These are phyloP conservation scores for Cladosporium sphaerospermum DNA, from an alignment of 2,329 filamentous ascomycete species.

Conservation along the genomic window DNA sequence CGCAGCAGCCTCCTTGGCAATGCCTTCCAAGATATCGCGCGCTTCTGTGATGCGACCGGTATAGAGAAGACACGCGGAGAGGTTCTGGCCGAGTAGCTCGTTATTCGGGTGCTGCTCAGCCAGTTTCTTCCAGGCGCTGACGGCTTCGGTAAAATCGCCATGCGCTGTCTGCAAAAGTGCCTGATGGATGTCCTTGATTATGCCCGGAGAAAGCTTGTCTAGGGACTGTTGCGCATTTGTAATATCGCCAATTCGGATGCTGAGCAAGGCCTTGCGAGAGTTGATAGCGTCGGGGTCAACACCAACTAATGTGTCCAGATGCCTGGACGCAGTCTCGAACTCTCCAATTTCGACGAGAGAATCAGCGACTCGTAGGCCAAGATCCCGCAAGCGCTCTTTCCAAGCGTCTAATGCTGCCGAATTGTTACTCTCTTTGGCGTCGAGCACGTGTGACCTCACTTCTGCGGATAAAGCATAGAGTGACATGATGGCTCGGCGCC, in stretches of 20 bases:
- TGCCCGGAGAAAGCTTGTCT: conserved; percentile 16
- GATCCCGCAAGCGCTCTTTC: conserved; percentile 64
- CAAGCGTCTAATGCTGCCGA: conserved; percentile 59
- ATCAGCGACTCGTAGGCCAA: conserved; percentile 60
- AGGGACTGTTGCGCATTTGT: conserved; percentile 31
- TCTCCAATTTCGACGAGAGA: conserved; percentile 84
- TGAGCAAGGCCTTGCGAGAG: conserved; percentile 56
- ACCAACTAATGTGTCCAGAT: conserved; percentile 56
- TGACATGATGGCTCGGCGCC: conserved; percentile 77
- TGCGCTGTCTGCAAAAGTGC: conserved; percentile 75
- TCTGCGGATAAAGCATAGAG: conserved; percentile 70
- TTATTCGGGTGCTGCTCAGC: conserved; percentile 45
- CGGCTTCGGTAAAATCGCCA: conserved; percentile 61
- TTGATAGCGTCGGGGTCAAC: conserved; percentile 36
- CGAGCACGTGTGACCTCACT: conserved; percentile 21
- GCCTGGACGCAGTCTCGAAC: conserved; percentile 67
- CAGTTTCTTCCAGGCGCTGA: conserved; percentile 53
- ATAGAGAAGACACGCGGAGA: conserved; percentile 79
- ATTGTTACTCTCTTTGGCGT: conserved; percentile 42
- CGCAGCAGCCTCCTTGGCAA: conserved; percentile 53
- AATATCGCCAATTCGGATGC: conserved; percentile 72
- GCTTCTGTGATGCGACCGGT: conserved; percentile 70
- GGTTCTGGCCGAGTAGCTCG: conserved; percentile 72
- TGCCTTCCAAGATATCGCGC: conserved; percentile 57
- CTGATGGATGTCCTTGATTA: conserved; percentile 44